Percentiles rank a stretch among this genome's conserved stretches.
These are phyloP conservation scores for Leccinum aurantiacum DNA, from an alignment of 768 basidiomycete species.

Conservation along the genomic window DNA sequence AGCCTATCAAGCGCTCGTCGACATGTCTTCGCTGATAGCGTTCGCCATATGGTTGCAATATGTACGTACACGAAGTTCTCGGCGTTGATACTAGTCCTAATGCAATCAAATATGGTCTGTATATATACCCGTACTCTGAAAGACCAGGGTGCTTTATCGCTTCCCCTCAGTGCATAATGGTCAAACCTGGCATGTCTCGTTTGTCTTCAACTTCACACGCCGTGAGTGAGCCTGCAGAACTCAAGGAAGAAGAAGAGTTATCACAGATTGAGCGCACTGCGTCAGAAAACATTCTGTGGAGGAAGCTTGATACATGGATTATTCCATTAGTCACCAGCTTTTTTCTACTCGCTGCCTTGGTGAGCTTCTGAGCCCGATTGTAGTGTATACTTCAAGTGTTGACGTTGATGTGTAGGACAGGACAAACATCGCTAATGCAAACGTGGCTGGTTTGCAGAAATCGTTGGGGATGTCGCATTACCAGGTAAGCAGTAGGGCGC, in stretches of 20 bases:
- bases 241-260: slow-evolving; percentile 1
- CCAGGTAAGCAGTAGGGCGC: slow-evolving; percentile 15
- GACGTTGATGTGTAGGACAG: slow-evolving; percentile 28
- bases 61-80: no score
- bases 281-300: slow-evolving; percentile 44
- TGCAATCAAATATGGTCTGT: no score
- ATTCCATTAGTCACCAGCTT: slow-evolving; percentile 51
- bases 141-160: neutral
- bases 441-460: slow-evolving; percentile 57
- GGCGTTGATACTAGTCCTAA: no score
- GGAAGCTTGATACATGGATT: slow-evolving; percentile 48
- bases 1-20: no score
- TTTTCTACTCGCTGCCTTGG: slow-evolving; percentile 52
- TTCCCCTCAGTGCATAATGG: neutral
- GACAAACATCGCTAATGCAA: slow-evolving; percentile 57
- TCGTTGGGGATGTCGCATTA: slow-evolving; percentile 39
- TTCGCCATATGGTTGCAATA: no score
- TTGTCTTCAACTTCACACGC: neutral
- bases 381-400: neutral
- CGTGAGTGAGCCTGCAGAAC: neutral
- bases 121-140: neutral
- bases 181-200: neutral
- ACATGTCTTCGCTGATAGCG: no score
- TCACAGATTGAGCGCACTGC: slow-evolving; percentile 7
- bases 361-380: slow-evolving; percentile 25